Evolutionary conservation across 2,329 filamentous ascomycete genomes (phyloP).

Genomic region (Microcera coccophila): DNA sequence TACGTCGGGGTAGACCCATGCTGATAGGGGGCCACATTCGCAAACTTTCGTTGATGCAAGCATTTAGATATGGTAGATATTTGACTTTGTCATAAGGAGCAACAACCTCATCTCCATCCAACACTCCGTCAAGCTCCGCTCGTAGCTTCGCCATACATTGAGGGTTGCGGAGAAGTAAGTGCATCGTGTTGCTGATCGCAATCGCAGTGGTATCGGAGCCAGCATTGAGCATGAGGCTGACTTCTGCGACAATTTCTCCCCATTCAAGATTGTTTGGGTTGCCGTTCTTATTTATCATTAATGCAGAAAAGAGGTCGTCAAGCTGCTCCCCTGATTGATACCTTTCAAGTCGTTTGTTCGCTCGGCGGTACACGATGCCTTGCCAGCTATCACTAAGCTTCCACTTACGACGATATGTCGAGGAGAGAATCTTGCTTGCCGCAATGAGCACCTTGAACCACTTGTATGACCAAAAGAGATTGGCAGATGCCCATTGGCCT

Average conservation of each 20-base stretch:
- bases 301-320: constrained; percentile 53
- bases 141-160: constrained; percentile 34
- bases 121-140: constrained; percentile 42
- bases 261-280: constrained; percentile 41
- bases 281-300: constrained; percentile 47
- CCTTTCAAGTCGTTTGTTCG: constrained; percentile 21
- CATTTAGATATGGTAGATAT: constrained; percentile 47
- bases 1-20: constrained; percentile 23
- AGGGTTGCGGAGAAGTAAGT: constrained; percentile 47
- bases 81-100: constrained; percentile 47
- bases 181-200: constrained; percentile 49
- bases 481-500: constrained; percentile 44
- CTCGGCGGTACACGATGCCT: constrained; percentile 35
- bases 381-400: constrained; percentile 35
- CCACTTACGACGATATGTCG: constrained; percentile 26
- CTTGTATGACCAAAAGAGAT: constrained; percentile 48
- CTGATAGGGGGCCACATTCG: constrained; percentile 29
- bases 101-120: constrained; percentile 40
- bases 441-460: constrained; percentile 47
- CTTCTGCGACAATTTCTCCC: constrained; percentile 55
- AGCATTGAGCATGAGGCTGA: constrained; percentile 48
- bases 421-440: constrained; percentile 43
- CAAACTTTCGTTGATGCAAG: constrained; percentile 45
- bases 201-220: constrained; percentile 46
- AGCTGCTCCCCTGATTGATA: constrained; percentile 45